Evolutionary conservation across 228 moss, liverwort and hornwort species (phyloP).

Genomic region (Sphagnum magellanicum): DNA sequence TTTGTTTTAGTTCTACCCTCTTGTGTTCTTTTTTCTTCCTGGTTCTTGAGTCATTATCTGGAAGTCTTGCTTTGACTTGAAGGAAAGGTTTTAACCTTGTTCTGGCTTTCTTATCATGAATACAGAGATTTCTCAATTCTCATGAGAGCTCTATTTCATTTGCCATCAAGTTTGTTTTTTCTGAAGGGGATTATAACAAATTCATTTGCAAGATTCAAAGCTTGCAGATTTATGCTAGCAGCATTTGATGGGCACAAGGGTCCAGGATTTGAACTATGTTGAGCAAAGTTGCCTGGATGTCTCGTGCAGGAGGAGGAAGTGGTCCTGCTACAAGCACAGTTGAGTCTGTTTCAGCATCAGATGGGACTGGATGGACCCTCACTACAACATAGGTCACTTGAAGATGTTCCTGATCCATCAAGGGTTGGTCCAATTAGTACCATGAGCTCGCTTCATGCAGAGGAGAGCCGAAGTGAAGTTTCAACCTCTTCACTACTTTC

Average conservation of each 20-base stretch:
- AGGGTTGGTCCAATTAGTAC: slow-evolving; percentile 26
- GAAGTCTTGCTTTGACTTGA: too few relatives aligned
- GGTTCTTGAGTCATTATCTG: too few relatives aligned
- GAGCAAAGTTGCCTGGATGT: not conserved
- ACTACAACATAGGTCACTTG: slow-evolving; percentile 22
- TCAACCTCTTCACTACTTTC: slow-evolving; percentile 33
- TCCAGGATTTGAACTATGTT: not conserved
- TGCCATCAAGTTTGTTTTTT: too few relatives aligned
- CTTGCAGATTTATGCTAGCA: not conserved
- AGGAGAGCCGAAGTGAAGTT: slow-evolving; percentile 44
- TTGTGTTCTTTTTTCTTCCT: not conserved
- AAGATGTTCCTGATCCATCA: slow-evolving; percentile 41
- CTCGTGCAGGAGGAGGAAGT: slow-evolving; percentile 91
- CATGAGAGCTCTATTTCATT: too few relatives aligned
- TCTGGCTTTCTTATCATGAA: too few relatives aligned
- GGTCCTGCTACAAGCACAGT: slow-evolving; percentile 85
- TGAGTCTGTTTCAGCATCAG: slow-evolving; percentile 89
- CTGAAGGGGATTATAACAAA: too few relatives aligned
- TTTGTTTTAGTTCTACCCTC: not conserved
- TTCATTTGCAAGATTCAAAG: too few relatives aligned
- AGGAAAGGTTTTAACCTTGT: too few relatives aligned
- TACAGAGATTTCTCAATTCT: too few relatives aligned
- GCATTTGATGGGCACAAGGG: not conserved
- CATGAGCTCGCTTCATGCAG: slow-evolving; percentile 25
- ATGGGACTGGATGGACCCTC: slow-evolving; percentile 68